A percentile compares a stretch with the other conserved stretches of the same genome.
Conservation (phyloP, 2,329 filamentous ascomycete genomes). For the Penicillium brevicompactum region DNA sequence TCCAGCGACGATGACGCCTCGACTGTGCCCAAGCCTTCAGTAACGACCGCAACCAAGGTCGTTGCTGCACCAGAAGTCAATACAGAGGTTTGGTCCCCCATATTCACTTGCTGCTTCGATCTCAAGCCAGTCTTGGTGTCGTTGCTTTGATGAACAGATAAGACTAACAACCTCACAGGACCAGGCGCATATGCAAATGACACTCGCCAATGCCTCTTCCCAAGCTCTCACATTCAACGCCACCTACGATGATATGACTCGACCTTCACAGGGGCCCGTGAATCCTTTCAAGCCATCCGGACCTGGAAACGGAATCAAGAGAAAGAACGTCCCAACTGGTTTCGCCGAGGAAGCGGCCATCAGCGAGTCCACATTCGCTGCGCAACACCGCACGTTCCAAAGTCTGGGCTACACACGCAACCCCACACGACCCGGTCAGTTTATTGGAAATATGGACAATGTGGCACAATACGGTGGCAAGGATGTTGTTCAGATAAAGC, state of each 20-base stretch:
- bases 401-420: conserved; percentile 59
- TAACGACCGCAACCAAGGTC: conserved; percentile 40
- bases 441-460: conserved; percentile 52
- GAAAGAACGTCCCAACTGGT: conserved; percentile 82
- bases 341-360: conserved; percentile 85
- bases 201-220: conserved; percentile 54
- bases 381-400: conserved; percentile 82
- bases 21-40: conserved; percentile 25
- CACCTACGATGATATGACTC: conserved; percentile 71
- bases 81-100: conserved; percentile 57
- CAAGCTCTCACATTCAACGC: conserved; percentile 55
- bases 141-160: conserved; percentile 11
- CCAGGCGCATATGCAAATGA: conserved; percentile 52
- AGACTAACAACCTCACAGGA: conserved; percentile 50
- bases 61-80: conserved; percentile 57
- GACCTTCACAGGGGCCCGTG: conserved; percentile 66
- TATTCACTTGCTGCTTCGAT: conserved; percentile 3
- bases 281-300: conserved; percentile 73
- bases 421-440: conserved; percentile 45
- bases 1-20: conserved; percentile 52
- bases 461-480: conserved; percentile 49
- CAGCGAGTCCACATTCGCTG: conserved; percentile 86
- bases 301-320: conserved; percentile 60
- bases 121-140: neutral
- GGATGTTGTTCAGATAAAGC: conserved; percentile 56